phyloP scores from a whole-genome alignment of 169 alveolate genomes.

The Cryptosporidium muris region DNA sequence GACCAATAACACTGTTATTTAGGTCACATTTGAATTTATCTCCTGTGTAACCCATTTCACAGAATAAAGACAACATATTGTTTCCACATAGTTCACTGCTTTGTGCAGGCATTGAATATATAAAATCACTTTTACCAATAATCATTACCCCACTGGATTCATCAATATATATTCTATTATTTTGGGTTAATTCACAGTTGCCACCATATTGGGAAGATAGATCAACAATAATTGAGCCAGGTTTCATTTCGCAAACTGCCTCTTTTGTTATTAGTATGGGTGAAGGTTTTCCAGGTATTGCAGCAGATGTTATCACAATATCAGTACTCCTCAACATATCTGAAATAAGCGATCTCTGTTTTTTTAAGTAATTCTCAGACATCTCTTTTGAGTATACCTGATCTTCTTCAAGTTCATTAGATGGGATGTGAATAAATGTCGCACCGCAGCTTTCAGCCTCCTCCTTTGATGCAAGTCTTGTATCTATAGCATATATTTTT shows the following conservation, averaged over 20 bases:
- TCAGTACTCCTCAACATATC: constrained; percentile 74
- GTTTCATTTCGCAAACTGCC: constrained; percentile 77
- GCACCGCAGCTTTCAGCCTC: constrained; percentile 82
- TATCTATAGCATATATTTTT: constrained; percentile 78
- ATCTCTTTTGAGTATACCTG: constrained; percentile 10
- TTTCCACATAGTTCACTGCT: constrained; percentile 67
- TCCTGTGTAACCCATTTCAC: constrained; percentile 67
- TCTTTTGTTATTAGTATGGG: constrained; percentile 76
- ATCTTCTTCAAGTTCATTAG: constrained; percentile 71
- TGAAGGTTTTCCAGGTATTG: constrained; percentile 78
- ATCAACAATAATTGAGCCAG: constrained; percentile 82
- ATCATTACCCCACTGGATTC: constrained; percentile 76
- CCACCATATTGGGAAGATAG: constrained; percentile 81
- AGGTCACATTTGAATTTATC: constrained; percentile 29
- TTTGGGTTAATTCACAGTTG: constrained; percentile 75
- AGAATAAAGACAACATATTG: constrained; percentile 65
- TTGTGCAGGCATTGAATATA: constrained; percentile 79
- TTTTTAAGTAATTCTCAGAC: constrained; percentile 69
- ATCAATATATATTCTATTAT: constrained; percentile 68
- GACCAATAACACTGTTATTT: constrained; percentile 4
- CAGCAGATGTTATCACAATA: constrained; percentile 82
- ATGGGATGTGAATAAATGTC: constrained; percentile 74
- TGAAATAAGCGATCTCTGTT: constrained; percentile 73
- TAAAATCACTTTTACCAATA: constrained; percentile 80
- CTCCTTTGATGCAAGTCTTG: constrained; percentile 77